phyloP scores from a whole-genome alignment of 2,329 filamentous ascomycete species.

The Triangularia verruculosa region DNA sequence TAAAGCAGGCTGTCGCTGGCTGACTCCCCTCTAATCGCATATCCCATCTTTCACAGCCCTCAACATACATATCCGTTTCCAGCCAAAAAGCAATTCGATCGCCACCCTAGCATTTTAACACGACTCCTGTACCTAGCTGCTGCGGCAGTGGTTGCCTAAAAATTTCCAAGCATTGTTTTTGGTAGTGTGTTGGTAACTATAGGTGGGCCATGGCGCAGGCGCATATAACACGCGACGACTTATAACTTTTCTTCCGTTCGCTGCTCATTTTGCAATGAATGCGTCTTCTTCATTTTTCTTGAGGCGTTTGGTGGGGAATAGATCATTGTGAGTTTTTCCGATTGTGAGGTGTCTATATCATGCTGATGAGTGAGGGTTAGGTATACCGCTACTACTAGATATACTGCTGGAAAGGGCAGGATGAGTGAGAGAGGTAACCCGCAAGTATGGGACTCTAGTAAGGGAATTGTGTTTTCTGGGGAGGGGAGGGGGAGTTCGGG shows the following conservation, averaged over 20 bases:
- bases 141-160: background rate
- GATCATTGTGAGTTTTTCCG: background rate
- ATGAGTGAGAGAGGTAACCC: slow-evolving; percentile 1
- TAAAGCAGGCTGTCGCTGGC: background rate
- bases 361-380: slow-evolving; percentile 2
- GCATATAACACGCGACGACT: no score
- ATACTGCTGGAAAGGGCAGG: background rate
- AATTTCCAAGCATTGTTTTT: no score
- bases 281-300: background rate
- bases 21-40: background rate
- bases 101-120: no score
- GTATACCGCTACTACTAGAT: background rate
- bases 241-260: no score
- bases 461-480: slow-evolving; percentile 38
- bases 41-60: background rate
- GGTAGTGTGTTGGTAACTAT: no score
- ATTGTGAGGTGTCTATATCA: background rate
- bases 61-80: no score
- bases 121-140: no score
- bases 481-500: slow-evolving; percentile 19
- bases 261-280: background rate
- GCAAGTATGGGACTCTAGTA: slow-evolving; percentile 37
- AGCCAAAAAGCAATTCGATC: background rate
- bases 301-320: background rate
- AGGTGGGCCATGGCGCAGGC: background rate